Base-by-base conservation (phyloP, 768 basidiomycete species). In the Mycena indigotica region DNA sequence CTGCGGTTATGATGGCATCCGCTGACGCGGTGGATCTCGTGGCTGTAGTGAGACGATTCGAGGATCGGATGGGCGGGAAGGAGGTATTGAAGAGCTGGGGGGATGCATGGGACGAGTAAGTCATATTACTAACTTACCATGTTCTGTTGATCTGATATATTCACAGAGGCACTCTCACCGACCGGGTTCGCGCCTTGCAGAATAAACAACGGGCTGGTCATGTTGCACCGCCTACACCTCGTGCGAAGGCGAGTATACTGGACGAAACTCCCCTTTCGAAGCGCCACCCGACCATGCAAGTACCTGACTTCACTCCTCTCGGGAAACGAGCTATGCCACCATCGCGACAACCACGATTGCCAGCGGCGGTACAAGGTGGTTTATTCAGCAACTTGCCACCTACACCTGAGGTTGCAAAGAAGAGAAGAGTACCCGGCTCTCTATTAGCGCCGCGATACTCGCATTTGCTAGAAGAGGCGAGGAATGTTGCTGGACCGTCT, bases 41-140 rank as follows among this genome's bases (percentile, higher is more conserved):
- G 3, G 71, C 77, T 26, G 89, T 95, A 1, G 81, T 90, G 28
- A 73, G 74, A 28, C 75, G 85, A 39, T 95, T 89, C 66, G 63
- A 80, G 15, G 68, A 68, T 28, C 55, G 79, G 40, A 69, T 83
- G 24, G 85, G 84, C 13, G 84, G 85, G 1, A 67, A 70, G 26
- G 70, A 75, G 0, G 64, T 72, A 1, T 41, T 82, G 5, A 56
- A 64, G 1, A 61, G 52, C n/a, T 77, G 78, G 48, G 84, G 84
- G 0, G 70, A 78, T 1, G 71, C 69, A 0, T 91, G 89, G 88
- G 72, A 76, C 10, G 74, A 78, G 90, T 91, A 65, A 32, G 83
- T 70, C n/a, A 17, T 4, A 2, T 25, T 21, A 35, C 50, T 19
- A 15, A 41, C 44, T 50, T 56, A 53, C 29, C 17, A 5, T 44